Evolutionary conservation across 345 rosid species (phyloP).

Genomic region (Syzygium grande): DNA sequence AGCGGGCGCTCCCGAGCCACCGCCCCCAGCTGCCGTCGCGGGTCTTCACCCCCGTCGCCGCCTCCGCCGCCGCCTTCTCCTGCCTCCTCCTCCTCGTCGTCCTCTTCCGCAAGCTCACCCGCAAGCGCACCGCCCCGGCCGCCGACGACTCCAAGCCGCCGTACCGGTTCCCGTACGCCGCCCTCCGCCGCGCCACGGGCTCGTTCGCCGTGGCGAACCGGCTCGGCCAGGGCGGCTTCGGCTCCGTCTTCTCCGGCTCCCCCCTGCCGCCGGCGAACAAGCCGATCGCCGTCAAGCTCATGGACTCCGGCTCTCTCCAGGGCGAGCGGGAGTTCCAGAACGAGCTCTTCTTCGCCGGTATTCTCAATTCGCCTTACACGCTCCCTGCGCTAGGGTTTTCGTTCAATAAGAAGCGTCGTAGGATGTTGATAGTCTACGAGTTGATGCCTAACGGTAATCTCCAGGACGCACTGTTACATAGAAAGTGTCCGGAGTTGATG

Average conservation of each 20-base stretch:
- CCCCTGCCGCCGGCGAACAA: slow-evolving; percentile 21
- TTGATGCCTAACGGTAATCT: slow-evolving; percentile 80
- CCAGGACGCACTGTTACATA: slow-evolving; percentile 76
- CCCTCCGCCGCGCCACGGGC: slow-evolving; percentile 71
- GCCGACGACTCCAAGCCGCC: slow-evolving; percentile 52
- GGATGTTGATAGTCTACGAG: slow-evolving; percentile 69
- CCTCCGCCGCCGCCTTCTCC: slow-evolving; percentile 25
- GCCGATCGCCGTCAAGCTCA: slow-evolving; percentile 72
- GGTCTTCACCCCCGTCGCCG: slow-evolving; percentile 25
- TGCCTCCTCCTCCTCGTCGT: slow-evolving; percentile 32
- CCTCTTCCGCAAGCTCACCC: slow-evolving; percentile 60
- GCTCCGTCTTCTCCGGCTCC: slow-evolving; percentile 70
- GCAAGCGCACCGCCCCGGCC: slow-evolving; percentile 78
- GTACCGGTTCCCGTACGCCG: slow-evolving; percentile 65
- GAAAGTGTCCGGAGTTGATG: slow-evolving; percentile 57
- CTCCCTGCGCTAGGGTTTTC: slow-evolving; percentile 80
- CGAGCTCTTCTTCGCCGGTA: slow-evolving; percentile 76
- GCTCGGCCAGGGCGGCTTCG: slow-evolving; percentile 94
- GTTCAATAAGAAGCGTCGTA: slow-evolving; percentile 47
- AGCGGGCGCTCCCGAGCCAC: background rate
- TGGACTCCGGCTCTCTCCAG: slow-evolving; percentile 91
- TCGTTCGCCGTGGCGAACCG: slow-evolving; percentile 67
- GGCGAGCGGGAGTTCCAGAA: slow-evolving; percentile 94
- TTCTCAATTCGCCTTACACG: slow-evolving; percentile 44
- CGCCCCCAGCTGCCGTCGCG: slow-evolving; percentile 8